Evolutionary conservation across 2,329 filamentous ascomycete genomes (phyloP), one percentile per base, ranked within the genome.

Genomic region (Calonectria pseudoreteaudii): DNA sequence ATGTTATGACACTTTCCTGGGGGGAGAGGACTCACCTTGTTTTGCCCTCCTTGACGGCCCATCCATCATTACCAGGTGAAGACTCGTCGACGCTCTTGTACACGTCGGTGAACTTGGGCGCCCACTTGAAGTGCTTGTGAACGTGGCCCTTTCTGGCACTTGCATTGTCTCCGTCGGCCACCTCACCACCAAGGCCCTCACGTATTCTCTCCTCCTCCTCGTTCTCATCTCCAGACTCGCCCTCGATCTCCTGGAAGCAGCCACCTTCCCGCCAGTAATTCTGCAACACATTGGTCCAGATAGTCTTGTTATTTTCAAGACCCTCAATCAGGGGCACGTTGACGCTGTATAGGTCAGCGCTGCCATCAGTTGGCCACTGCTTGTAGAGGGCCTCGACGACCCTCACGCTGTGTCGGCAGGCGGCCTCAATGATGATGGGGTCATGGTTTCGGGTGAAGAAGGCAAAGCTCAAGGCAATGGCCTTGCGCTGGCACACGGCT

Each of bases 121-220:
- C 92, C 97, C 97, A 98, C 85, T 96, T 97, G 88, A 98, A 98
- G 85, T 97, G 94, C 83, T 94, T 95, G 84, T 98, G 95, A 70
- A 88, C 90, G 82, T 95, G 93, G 36, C 89, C 86, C 50, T 85
- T 80, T 50, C 72, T 68, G 14, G 66, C 81, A 49, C 79, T 77
- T 77, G 72, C 70, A 8, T 70, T 75, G 5, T 82, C 82, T 58
- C 81, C 78, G 71, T 75, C 86, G 58, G 85, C 85, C 65, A 87
- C 86, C 77, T 86, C 86, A 4, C 86, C 86, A 28, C 88, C 88
- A 70, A 92, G 90, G 26, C 90, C 90, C 82, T 94, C 91, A 60
- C 95, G 90, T 75, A 98, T 93, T 76, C 89, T 89, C 79, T 92
- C 89, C 85, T 98, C 96, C 78, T 94, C 92, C 77, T 93, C 90